These are phyloP conservation scores for Blakeslea trispora DNA, from an alignment of 371 early-diverging fungal genomes.

Conservation along the genomic window DNA sequence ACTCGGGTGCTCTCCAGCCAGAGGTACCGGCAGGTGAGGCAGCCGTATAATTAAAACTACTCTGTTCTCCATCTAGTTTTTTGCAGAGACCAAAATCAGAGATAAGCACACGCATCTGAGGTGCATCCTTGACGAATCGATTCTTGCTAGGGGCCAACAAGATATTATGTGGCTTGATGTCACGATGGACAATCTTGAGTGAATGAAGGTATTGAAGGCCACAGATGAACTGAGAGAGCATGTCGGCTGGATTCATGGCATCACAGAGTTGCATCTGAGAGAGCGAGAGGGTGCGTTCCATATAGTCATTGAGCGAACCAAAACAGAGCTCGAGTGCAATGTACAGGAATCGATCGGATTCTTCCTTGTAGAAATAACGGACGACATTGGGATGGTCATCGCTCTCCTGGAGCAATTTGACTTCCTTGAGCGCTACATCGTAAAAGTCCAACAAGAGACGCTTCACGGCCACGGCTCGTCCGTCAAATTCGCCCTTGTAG, in stretches of 20 bases:
- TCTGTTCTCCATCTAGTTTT: slow-evolving; percentile 90
- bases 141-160: slow-evolving; percentile 69
- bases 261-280: slow-evolving; percentile 32
- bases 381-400: slow-evolving; percentile 97
- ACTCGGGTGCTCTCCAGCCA: slow-evolving; percentile 98
- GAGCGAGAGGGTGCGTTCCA: slow-evolving; percentile 46
- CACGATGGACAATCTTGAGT: slow-evolving; percentile 76
- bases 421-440: slow-evolving; percentile 93
- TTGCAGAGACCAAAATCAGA: slow-evolving; percentile 98
- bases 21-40: slow-evolving; percentile 82
- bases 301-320: slow-evolving; percentile 69
- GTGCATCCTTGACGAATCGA: slow-evolving; percentile 18
- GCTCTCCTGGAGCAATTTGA: slow-evolving; percentile 86
- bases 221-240: slow-evolving; percentile 77
- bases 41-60: slow-evolving; percentile 90
- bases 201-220: slow-evolving; percentile 79
- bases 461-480: slow-evolving; percentile 93
- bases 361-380: slow-evolving; percentile 92
- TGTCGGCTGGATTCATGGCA: slow-evolving; percentile 49
- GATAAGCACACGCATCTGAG: slow-evolving; percentile 75
- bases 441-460: slow-evolving; percentile 92
- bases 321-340: slow-evolving; percentile 94
- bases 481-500: slow-evolving; percentile 89
- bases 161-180: slow-evolving; percentile 87
- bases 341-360: slow-evolving; percentile 88